A percentile compares a stretch with the other conserved stretches of the same genome.
These are phyloP conservation scores for Melaleuca quinquenervia DNA, from an alignment of 345 rosid species.

Conservation along the genomic window DNA sequence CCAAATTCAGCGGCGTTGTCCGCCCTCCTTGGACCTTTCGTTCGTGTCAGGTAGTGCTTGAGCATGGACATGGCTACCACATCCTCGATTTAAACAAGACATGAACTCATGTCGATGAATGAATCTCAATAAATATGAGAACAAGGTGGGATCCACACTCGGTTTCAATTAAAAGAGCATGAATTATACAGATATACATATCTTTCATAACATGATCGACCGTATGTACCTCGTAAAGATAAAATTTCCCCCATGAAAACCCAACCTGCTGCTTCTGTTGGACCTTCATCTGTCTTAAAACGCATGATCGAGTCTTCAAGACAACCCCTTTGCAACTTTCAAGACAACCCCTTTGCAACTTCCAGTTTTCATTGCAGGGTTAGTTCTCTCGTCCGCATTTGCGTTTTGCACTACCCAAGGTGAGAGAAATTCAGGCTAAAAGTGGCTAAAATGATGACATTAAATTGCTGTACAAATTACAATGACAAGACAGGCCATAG, in stretches of 20 bases:
- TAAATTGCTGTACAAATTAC: not conserved
- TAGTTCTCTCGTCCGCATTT: not conserved
- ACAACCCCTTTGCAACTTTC: not conserved
- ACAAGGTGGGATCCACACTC: not conserved
- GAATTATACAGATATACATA: not conserved
- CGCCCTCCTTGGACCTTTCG: not conserved
- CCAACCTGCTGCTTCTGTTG: not conserved
- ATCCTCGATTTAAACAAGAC: not conserved
- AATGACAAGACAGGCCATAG: not conserved
- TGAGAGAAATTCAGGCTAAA: not conserved
- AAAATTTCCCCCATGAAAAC: not conserved
- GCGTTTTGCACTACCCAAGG: not conserved
- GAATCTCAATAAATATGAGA: not conserved
- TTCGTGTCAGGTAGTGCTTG: not conserved
- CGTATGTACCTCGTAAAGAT: not conserved
- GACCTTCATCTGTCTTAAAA: not conserved
- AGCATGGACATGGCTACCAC: not conserved
- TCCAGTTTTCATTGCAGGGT: not conserved
- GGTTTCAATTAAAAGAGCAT: not conserved
- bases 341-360: not conserved
- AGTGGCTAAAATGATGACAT: not conserved
- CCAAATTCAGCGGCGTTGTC: not conserved
- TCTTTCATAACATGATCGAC: not conserved
- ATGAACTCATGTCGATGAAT: not conserved
- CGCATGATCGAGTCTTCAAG: not conserved